These are phyloP conservation scores for Pichiaceae sp. DNA, from an alignment of 1,139 yeast genomes.

Conservation along the genomic window DNA sequence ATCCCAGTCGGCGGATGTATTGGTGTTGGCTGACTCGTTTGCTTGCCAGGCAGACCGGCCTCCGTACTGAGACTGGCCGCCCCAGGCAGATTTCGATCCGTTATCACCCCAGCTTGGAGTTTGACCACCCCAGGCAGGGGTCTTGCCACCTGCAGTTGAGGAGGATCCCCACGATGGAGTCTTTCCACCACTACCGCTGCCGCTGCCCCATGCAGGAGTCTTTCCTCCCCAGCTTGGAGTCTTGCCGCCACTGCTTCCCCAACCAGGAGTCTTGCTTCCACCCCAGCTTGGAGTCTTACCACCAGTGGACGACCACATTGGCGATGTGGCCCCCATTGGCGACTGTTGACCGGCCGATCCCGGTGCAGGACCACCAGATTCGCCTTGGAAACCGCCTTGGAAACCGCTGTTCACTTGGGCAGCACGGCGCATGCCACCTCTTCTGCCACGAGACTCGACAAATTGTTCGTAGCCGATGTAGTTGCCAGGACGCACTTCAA, in stretches of 20 bases:
- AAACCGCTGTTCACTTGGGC: slow-evolving; percentile 3
- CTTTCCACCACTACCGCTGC: slow-evolving; percentile 27
- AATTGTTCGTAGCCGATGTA: slow-evolving; percentile 76
- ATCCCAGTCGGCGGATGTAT: slow-evolving; percentile 29
- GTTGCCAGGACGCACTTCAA: slow-evolving; percentile 53
- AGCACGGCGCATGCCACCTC: slow-evolving; percentile 12
- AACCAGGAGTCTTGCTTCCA: slow-evolving; percentile 40
- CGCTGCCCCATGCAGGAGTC: slow-evolving; percentile 37
- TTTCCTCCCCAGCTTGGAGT: too few species aligned
- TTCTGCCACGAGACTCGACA: slow-evolving; percentile 39
- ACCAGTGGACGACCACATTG: slow-evolving; percentile 39
- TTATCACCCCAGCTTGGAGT: slow-evolving; percentile 32
- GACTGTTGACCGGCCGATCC: slow-evolving; percentile 1
- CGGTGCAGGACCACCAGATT: not conserved
- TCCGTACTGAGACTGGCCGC: slow-evolving; percentile 24
- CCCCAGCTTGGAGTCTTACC: slow-evolving; percentile 38
- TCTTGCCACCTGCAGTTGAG: too few species aligned
- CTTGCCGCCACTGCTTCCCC: slow-evolving; percentile 27
- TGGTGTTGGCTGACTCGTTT: slow-evolving; percentile 9
- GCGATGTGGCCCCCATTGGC: slow-evolving; percentile 42
- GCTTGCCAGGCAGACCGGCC: slow-evolving; percentile 35
- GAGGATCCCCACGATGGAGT: slow-evolving; percentile 40
- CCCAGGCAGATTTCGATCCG: slow-evolving; percentile 46
- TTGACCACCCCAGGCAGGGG: slow-evolving; percentile 36
- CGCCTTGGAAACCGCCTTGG: slow-evolving; percentile 6